Base-by-base conservation (phyloP, 352 stramenopile species). In the Phytophthora colocasiae region DNA sequence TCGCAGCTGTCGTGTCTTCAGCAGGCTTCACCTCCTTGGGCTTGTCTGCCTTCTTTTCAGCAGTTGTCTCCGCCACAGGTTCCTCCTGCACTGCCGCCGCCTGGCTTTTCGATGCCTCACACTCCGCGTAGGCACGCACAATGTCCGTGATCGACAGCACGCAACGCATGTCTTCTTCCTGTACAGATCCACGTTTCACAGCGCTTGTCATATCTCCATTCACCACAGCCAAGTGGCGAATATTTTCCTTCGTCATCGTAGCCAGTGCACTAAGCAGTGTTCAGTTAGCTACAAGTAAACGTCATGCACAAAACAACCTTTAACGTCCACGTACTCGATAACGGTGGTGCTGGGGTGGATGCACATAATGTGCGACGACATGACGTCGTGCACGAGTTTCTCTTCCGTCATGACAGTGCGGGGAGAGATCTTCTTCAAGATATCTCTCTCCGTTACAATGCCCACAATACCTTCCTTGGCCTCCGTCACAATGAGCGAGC, bases 161-260 rank as follows among this genome's bases (percentile, higher is more conserved):
- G 46, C 85, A 92, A 7, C 87, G 83, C 87, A 95, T 95, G 39
- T 88, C 84, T 48, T 95, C 87, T 51, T 91, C 83, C 3, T 86
- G 87, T 12, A 95, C 87, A 0, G 77, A 89, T 14, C 84, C 83
- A 56, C 86, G 84, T 74, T 89, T 92, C 9, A 89, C 80, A 3
- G 81, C 79, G 40, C 83, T 87, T 51, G 71, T 84, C 46, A 91
- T 83, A 52, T 95, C 85, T 9, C 80, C 83, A 48, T 89, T 90
- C 41, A 95, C 89, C 40, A 95, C 87, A 0, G 85, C 87, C 61
- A 95, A 77, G 63, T 95, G 87, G 12, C 87, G 81, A 52, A 93
- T 90, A 47, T 95, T 91, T 38, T 95, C 87, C 56, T 93, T 92
- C n/a, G 83, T 90, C 87, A 95, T 93, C 6, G 87, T 95, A 36